These are phyloP conservation scores for Leucoagaricus sp. DNA, from an alignment of 1,284 basidiomycete species.

Conservation along the genomic window DNA sequence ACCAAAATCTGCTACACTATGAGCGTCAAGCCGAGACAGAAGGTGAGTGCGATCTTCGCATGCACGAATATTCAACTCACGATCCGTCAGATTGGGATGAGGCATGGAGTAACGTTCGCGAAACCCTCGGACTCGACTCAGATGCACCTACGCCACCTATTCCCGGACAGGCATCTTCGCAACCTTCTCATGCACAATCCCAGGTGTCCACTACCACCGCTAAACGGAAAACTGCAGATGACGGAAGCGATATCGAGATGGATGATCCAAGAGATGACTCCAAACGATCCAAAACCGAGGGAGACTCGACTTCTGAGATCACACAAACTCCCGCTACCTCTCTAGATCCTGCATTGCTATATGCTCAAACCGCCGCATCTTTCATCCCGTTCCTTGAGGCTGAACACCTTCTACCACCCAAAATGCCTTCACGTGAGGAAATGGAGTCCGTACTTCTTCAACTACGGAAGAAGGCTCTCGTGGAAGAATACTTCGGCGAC, in stretches of 20 bases:
- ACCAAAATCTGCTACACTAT: conserved; percentile 67
- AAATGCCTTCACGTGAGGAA: conserved; percentile 73
- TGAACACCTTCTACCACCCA: conserved; percentile 74
- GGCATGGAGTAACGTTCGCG: conserved; percentile 56
- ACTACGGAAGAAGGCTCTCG: conserved; percentile 79
- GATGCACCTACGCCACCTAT: conserved; percentile 55
- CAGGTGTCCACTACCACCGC: conserved; percentile 26
- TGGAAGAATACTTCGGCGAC: conserved; percentile 71
- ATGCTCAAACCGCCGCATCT: conserved; percentile 62
- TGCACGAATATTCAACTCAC: neutral
- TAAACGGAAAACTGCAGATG: conserved; percentile 56
- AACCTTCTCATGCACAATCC: conserved; percentile 20
- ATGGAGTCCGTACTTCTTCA: conserved; percentile 80
- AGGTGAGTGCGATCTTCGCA: conserved; percentile 47
- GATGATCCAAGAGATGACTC: conserved; percentile 33
- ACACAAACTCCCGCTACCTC: conserved; percentile 22
- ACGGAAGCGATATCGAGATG: conserved; percentile 46
- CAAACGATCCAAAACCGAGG: conserved; percentile 43
- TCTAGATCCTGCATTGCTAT: conserved; percentile 39
- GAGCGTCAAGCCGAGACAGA: conserved; percentile 76
- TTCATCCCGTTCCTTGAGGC: conserved; percentile 78
- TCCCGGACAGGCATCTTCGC: conserved; percentile 38
- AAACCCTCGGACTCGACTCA: conserved; percentile 53
- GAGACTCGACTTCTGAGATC: conserved; percentile 15
- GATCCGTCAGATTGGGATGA: conserved; percentile 68